Percentiles rank a stretch among this genome's conserved stretches.
phyloP scores from a whole-genome alignment of 2,329 filamentous ascomycete genomes.

The Penicillium vulpinum region DNA sequence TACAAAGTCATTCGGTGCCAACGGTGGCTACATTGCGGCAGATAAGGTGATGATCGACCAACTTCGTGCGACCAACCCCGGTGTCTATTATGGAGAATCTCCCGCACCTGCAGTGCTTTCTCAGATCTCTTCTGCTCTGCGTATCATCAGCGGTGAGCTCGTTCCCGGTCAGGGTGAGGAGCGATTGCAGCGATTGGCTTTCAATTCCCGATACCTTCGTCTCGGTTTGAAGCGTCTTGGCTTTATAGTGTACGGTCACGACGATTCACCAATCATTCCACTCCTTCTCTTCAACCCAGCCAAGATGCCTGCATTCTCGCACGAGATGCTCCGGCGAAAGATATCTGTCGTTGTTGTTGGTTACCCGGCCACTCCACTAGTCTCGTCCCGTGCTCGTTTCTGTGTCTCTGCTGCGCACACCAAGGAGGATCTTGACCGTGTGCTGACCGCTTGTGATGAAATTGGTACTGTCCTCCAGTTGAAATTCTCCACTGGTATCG shows the following conservation, averaged over 20 bases:
- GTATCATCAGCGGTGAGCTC: slow-evolving; percentile 85
- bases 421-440: slow-evolving; percentile 92
- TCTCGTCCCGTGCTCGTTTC: slow-evolving; percentile 92
- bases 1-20: slow-evolving; percentile 97
- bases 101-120: slow-evolving; percentile 84
- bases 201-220: slow-evolving; percentile 98
- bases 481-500: slow-evolving; percentile 95
- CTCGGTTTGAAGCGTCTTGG: slow-evolving; percentile 95
- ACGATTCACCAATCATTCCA: slow-evolving; percentile 96
- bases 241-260: slow-evolving; percentile 94
- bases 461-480: slow-evolving; percentile 88
- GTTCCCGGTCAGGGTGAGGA: slow-evolving; percentile 91
- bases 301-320: slow-evolving; percentile 97
- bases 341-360: slow-evolving; percentile 97
- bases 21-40: slow-evolving; percentile 90
- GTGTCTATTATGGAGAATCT: slow-evolving; percentile 82
- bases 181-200: slow-evolving; percentile 89
- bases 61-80: slow-evolving; percentile 80
- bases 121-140: slow-evolving; percentile 84
- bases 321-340: slow-evolving; percentile 97
- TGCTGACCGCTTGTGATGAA: slow-evolving; percentile 87
- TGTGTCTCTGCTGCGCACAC: slow-evolving; percentile 95
- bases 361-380: slow-evolving; percentile 92
- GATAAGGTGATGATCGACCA: slow-evolving; percentile 92
- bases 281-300: slow-evolving; percentile 95